Evolutionary conservation across 1,284 basidiomycete species (phyloP), one percentile per base, ranked within the genome.

Genomic region (Ceratobasidium sp.): DNA sequence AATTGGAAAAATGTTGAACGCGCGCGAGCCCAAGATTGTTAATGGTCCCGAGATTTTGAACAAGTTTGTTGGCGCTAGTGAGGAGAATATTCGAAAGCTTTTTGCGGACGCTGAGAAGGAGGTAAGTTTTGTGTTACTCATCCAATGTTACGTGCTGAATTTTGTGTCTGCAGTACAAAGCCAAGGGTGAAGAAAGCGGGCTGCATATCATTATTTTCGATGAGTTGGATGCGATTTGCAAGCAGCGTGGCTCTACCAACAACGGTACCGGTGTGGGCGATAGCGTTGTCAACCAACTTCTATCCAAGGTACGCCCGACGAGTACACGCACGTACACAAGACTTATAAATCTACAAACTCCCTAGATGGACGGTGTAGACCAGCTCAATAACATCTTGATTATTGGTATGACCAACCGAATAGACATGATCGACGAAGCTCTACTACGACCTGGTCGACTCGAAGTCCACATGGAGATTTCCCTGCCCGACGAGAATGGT

Each of bases 391-490:
- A 99, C 84, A 98, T 99, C 78, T 93, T 99, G 80, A 94, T 99
- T 81, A 99, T 99, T 81, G 98, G 98, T 82, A 99, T 99, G 98
- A 99, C 98, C 70, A 99, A 99, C 85, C 92, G 98, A 79, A 86
- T 93, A 71, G 98, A 99, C 87, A 97, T 99, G 97, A 99, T 99
- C 81, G 98, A 99, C 82, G 98, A 99, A 83, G 98, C 97, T 6
- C 89, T 99, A 0, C 89, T 99, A 15, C 96, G 98, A 82, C 97
- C 98, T 0, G 98, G 98, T 76, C 96, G 98, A 87, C 92, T 99
- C 65, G 98, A 99, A 84, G 97, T 99, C n/a, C 98, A 99, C 85
- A 98, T 99, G 91, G 98, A 99, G 85, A 99, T 99, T 79, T 98
- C 96, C 4, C 87, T 99, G 0, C 98, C 98, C 0, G 97, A 99